A percentile compares a stretch with the other conserved stretches of the same genome.
Evolutionary conservation across 2,329 filamentous ascomycete genomes (phyloP).

Genomic region (Fusarium ramigenum): DNA sequence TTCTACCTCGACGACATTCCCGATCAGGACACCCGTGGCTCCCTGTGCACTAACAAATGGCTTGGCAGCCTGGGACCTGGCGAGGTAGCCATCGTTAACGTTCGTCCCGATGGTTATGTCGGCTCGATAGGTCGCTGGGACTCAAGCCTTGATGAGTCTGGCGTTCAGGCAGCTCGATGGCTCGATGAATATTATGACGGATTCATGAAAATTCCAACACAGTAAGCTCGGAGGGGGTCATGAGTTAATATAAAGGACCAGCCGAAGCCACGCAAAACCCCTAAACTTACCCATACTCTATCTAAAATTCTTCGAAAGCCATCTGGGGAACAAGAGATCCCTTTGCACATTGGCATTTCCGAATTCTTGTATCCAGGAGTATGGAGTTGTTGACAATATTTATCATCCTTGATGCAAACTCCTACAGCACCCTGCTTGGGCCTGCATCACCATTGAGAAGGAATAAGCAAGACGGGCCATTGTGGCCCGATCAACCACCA

Average conservation of each 20-base stretch:
- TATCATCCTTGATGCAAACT: conserved; percentile 23
- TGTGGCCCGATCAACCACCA: conserved; percentile 14
- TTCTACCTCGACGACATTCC: conserved; percentile 75
- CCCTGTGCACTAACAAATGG: conserved; percentile 74
- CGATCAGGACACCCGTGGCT: conserved; percentile 62
- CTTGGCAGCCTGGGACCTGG: conserved; percentile 65
- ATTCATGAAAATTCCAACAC: conserved; percentile 61
- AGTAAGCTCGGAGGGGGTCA: conserved; percentile 19
- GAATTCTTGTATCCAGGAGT: conserved; percentile 38
- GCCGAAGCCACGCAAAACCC: conserved; percentile 17
- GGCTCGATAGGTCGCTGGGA: conserved; percentile 69
- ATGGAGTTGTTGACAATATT: conserved; percentile 30
- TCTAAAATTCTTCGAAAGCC: conserved; percentile 13
- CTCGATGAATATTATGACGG: conserved; percentile 64
- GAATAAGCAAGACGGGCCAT: neutral
- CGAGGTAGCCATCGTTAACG: conserved; percentile 72
- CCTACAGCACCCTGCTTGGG: conserved; percentile 18
- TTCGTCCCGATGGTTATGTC: conserved; percentile 79
- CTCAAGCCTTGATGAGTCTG: conserved; percentile 59
- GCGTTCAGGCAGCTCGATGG: conserved; percentile 63
- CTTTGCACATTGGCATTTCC: conserved; percentile 23
- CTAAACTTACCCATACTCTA: neutral
- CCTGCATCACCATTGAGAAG: conserved; percentile 15
- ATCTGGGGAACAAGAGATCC: conserved; percentile 7
- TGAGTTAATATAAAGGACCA: conserved; percentile 34